Base-by-base conservation (phyloP, 192 early-diverging fungal species). In the Podila minutissima region DNA sequence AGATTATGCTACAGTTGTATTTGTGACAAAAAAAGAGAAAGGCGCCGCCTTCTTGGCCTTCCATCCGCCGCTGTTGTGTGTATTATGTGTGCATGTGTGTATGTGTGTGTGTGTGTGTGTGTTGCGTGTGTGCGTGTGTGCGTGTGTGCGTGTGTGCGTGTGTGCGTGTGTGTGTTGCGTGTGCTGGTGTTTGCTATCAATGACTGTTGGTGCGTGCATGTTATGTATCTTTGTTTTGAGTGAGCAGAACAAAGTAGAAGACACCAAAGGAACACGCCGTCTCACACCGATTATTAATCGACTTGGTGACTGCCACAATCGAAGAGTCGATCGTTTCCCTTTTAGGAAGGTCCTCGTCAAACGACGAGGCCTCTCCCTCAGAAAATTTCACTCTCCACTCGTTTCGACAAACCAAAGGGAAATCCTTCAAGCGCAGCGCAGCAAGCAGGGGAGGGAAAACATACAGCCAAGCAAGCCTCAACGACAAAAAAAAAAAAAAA, bases 401-500 rank as follows among this genome's bases (percentile, higher is more conserved):
- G 10, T 26, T 2, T 53, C 13, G 20, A 19, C n/a, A 17, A 53
- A 19, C 20, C n/a, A 3, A 55, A 55, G 53, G 53, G n/a, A 55
- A 55, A 55, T 55, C 53, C 9, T 55, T 55, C 53, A 24, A 24
- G 53, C 53, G 53, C 53, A 24, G 53, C 53, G 53, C 53, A 55
- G 24, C 53, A 55, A 55, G 24, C 53, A 55, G n/a, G 53, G 53
- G 50, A 22, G 22, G 11, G 5, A 7, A 55, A 53, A 53, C 2
- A 22, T 33, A 33, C 33, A 3, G 41, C 15, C 38, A 12, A 41
- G 29, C 29, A 29, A 29, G 29, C 38, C 38, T 17, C 13, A 24
- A 6, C 29, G 51, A 19, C 51, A 22, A 22, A 53, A 20, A 20
- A 53, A 53, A 9, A 9, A 53, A 55, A 55, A 55, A 22, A 22